Conservation (phyloP, 2,329 filamentous ascomycete genomes). For the Claviceps paspali region DNA sequence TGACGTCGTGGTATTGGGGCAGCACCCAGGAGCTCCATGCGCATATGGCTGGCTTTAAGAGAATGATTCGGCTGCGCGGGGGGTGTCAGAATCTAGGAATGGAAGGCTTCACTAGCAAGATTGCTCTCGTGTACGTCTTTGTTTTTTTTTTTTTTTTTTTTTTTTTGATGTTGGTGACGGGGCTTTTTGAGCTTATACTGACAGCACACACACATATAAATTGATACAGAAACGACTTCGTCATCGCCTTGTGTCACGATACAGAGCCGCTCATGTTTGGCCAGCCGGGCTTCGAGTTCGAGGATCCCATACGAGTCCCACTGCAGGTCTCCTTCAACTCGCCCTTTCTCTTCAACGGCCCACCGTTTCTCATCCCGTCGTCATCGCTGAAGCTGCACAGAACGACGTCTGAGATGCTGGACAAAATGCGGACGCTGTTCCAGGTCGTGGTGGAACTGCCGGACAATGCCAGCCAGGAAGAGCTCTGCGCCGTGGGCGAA, state of each 20-base stretch:
- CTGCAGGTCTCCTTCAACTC: constrained; percentile 31
- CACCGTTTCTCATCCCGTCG: constrained; percentile 26
- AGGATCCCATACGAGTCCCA: constrained; percentile 21
- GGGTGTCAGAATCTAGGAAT: constrained; percentile 30
- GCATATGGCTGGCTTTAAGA: constrained; percentile 30
- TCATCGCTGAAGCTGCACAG: constrained; percentile 28
- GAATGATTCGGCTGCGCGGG: constrained; percentile 32
- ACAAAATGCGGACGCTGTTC: constrained; percentile 34
- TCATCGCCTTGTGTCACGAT: constrained; percentile 33
- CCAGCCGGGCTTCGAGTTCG: constrained; percentile 25
- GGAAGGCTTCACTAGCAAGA: constrained; percentile 31
- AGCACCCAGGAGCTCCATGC: constrained; percentile 27
- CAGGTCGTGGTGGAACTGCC: constrained; percentile 26
- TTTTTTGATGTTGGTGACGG: background rate
- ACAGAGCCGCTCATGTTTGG: constrained; percentile 26
- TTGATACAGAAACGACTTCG: constrained; percentile 26
- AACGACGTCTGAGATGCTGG: constrained; percentile 32
- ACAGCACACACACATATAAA: no score
- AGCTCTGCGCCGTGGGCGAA: constrained; percentile 23
- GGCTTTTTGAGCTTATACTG: no score
- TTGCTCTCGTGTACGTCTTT: constrained; percentile 29
- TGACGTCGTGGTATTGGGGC: constrained; percentile 41
- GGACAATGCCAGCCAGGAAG: constrained; percentile 15
- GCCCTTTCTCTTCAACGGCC: constrained; percentile 28
- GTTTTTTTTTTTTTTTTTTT: background rate